A percentile compares a stretch with the other conserved stretches of the same genome.
These are phyloP conservation scores for Psilocybe cyanescens DNA, from an alignment of 768 basidiomycete species.

Conservation along the genomic window DNA sequence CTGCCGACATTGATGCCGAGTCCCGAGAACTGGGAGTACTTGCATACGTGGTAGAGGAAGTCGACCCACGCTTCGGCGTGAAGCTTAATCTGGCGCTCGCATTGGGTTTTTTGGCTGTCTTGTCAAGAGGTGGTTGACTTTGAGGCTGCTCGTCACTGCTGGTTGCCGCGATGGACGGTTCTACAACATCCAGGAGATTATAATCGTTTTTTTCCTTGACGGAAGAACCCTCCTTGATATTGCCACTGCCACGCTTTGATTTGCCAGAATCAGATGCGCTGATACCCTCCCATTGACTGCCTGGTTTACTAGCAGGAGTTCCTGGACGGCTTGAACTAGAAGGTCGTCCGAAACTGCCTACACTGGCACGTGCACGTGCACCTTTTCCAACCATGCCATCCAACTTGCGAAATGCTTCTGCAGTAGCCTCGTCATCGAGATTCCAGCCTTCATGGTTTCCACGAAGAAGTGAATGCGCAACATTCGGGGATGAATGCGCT, in stretches of 20 bases:
- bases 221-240: conserved; percentile 41
- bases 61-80: conserved; percentile 86
- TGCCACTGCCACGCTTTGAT: conserved; percentile 41
- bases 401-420: conserved; percentile 88
- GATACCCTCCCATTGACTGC: conserved; percentile 79
- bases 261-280: conserved; percentile 43
- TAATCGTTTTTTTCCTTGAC: conserved; percentile 50
- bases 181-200: conserved; percentile 42
- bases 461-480: conserved; percentile 83
- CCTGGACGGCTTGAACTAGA: conserved; percentile 71
- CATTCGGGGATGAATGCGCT: conserved; percentile 56
- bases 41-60: conserved; percentile 86
- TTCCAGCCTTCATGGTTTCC: conserved; percentile 92
- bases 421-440: conserved; percentile 86
- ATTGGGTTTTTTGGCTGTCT: conserved; percentile 68
- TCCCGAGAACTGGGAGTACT: conserved; percentile 87
- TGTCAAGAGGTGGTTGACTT: conserved; percentile 52
- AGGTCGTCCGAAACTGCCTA: conserved; percentile 71
- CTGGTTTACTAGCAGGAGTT: conserved; percentile 69
- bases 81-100: conserved; percentile 71
- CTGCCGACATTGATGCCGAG: conserved; percentile 80
- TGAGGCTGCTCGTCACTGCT: conserved; percentile 66
- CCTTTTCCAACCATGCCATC: conserved; percentile 85
- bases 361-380: conserved; percentile 76
- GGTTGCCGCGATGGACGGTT: conserved; percentile 44